Evolutionary conservation across 1,139 yeast genomes (phyloP).

Genomic region (Blastobotrys capitulatus): DNA sequence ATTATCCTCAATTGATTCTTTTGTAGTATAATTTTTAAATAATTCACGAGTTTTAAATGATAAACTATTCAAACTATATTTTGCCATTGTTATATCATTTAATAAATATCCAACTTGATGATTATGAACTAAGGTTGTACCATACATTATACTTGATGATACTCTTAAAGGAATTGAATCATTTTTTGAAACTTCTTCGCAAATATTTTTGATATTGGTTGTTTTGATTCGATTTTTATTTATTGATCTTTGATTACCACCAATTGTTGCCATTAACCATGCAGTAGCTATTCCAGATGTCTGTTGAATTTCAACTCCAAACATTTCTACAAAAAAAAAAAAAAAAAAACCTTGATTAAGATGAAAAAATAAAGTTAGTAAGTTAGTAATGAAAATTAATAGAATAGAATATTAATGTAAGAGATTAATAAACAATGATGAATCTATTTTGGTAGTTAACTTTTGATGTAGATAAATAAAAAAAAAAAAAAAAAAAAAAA

Average conservation of each 20-base stretch:
- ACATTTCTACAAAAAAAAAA: background rate
- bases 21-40: background rate
- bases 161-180: conserved; percentile 8
- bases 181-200: conserved; percentile 2
- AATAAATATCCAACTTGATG: conserved; percentile 5
- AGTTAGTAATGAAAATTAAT: too few species aligned
- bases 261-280: conserved; percentile 20
- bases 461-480: too few species aligned
- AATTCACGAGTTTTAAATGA: background rate
- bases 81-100: background rate
- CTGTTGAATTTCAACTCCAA: background rate
- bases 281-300: conserved; percentile 14
- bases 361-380: too few species aligned
- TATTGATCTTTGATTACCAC: conserved; percentile 13
- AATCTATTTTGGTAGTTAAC: too few species aligned
- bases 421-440: too few species aligned
- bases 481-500: background rate
- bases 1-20: background rate
- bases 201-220: conserved; percentile 5
- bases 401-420: too few species aligned
- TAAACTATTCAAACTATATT: background rate
- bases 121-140: conserved; percentile 8
- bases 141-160: conserved; percentile 13
- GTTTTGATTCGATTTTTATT: conserved; percentile 7
- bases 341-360: too few species aligned